Evolutionary conservation across 2,329 filamentous ascomycete genomes (phyloP).

Genomic region (Penicillium concentricum): DNA sequence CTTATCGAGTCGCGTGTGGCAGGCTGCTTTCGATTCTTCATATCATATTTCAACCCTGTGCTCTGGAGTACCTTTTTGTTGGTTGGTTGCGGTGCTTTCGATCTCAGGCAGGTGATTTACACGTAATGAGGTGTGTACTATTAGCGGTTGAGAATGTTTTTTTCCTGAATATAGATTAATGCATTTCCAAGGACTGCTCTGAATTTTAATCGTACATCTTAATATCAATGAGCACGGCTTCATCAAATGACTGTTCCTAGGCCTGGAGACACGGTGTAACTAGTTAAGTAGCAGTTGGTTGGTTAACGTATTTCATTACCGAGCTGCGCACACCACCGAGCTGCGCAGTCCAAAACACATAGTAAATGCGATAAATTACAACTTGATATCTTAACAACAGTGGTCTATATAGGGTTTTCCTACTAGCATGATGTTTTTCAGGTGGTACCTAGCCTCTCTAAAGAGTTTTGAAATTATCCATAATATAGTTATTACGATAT

Average conservation of each 20-base stretch:
- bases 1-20: conserved; percentile 4
- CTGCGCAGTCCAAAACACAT: no score
- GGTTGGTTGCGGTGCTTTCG: conserved; percentile 14
- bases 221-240: not conserved
- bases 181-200: conserved; percentile 4
- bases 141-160: conserved; percentile 11
- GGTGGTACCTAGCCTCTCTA: no score
- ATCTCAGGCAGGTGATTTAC: conserved; percentile 21
- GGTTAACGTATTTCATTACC: no score
- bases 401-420: no score
- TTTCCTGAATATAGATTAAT: conserved; percentile 27
- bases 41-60: conserved; percentile 24
- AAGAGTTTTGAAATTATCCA: no score
- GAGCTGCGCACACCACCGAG: no score
- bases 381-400: no score
- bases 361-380: no score
- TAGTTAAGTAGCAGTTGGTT: no score
- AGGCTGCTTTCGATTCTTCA: conserved; percentile 22
- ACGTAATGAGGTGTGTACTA: conserved; percentile 24
- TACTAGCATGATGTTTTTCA: no score
- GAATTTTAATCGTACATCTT: not conserved
- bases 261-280: no score
- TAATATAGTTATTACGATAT: no score
- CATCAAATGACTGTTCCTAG: not conserved
- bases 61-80: conserved; percentile 27